Conservation (phyloP, 2,329 filamentous ascomycete species). For the Colletotrichum tofieldiae region DNA sequence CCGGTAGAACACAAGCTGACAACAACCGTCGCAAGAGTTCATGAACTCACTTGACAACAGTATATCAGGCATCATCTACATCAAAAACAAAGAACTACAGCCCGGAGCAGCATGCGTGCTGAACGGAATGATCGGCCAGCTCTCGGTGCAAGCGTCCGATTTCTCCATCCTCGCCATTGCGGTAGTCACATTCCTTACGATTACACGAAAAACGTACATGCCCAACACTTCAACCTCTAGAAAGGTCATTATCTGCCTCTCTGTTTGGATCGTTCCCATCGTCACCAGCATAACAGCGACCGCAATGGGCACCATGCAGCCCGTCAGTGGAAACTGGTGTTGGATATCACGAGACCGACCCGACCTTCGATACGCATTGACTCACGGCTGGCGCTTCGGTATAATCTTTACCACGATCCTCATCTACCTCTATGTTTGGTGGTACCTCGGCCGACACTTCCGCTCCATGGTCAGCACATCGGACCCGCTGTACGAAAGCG, state of each 20-base stretch:
- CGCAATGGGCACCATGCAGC: conserved; percentile 48
- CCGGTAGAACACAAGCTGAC: not conserved
- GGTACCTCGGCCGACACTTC: conserved; percentile 50
- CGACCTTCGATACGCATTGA: conserved; percentile 60
- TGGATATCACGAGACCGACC: conserved; percentile 58
- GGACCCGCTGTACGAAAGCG: conserved; percentile 23
- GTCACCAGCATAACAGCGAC: conserved; percentile 54
- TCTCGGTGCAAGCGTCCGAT: conserved; percentile 61
- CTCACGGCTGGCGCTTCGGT: conserved; percentile 62
- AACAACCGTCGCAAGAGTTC: conserved; percentile 50
- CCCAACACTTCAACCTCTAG: conserved; percentile 49
- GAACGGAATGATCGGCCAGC: conserved; percentile 62
- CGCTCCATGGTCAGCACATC: conserved; percentile 38
- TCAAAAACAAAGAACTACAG: conserved; percentile 48
- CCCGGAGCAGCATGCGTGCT: conserved; percentile 54
- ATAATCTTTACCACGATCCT: conserved; percentile 58
- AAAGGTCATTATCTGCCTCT: conserved; percentile 53
- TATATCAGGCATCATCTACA: conserved; percentile 56
- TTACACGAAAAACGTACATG: conserved; percentile 54
- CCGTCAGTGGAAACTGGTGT: conserved; percentile 64
- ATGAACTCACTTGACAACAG: conserved; percentile 61
- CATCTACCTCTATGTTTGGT: conserved; percentile 61
- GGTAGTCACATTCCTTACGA: conserved; percentile 58
- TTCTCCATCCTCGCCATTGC: conserved; percentile 63
- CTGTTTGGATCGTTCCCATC: conserved; percentile 58